These are phyloP conservation scores for Primulina tabacum DNA, from an alignment of 257 asterid genomes.

Conservation along the genomic window DNA sequence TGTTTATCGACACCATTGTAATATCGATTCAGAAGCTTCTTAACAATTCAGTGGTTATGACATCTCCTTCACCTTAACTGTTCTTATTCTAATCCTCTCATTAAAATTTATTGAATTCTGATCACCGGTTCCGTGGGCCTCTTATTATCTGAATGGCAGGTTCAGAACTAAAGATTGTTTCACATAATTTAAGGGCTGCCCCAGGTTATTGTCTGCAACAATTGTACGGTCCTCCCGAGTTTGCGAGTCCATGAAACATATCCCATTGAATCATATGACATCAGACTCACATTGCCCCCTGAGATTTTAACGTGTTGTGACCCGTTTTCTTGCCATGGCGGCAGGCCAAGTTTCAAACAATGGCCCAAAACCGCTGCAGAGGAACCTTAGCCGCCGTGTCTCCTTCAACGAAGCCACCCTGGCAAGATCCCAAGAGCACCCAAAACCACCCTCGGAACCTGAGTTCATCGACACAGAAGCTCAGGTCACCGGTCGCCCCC, in stretches of 20 bases:
- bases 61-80: neutral
- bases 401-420: constrained; percentile 36
- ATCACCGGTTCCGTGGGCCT: neutral
- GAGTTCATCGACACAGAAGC: constrained; percentile 21
- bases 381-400: constrained; percentile 45
- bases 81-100: neutral
- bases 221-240: constrained; percentile 20
- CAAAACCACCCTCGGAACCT: neutral
- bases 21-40: constrained; percentile 9
- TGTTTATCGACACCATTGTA: constrained; percentile 26
- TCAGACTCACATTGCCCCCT: constrained; percentile 13
- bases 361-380: constrained; percentile 23
- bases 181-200: constrained; percentile 19
- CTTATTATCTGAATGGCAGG: neutral
- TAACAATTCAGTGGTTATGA: neutral
- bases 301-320: constrained; percentile 5
- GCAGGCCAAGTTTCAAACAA: constrained; percentile 21
- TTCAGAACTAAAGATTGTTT: neutral
- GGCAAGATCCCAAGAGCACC: constrained; percentile 17
- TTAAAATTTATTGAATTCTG: neutral
- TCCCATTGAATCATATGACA: constrained; percentile 1
- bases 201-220: neutral
- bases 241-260: neutral
- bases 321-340: constrained; percentile 30
- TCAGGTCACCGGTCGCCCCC: constrained; percentile 14